phyloP scores from a whole-genome alignment of 2,329 filamentous ascomycete genomes.

The Ascochyta pisi region DNA sequence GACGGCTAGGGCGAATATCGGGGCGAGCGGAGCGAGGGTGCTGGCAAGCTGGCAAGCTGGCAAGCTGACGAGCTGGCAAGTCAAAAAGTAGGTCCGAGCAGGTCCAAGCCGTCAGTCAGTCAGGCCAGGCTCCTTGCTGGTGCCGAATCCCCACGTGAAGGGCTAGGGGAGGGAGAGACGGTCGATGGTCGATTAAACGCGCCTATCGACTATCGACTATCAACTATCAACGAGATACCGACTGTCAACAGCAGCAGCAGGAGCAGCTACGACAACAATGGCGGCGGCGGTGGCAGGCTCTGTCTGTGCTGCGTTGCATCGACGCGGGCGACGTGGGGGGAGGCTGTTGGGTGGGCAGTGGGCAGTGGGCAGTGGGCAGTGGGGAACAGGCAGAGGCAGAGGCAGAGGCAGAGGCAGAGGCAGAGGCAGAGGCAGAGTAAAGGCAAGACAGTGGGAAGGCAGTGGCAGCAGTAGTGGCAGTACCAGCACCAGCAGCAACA shows the following conservation, averaged over 20 bases:
- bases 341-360: conserved; percentile 8
- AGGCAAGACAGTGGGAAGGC: too few relatives aligned
- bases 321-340: conserved; percentile 31
- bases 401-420: neutral
- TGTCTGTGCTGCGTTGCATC: conserved; percentile 30
- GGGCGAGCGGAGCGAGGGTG: conserved; percentile 13
- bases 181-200: too few relatives aligned
- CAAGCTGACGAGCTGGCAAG: neutral
- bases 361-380: neutral
- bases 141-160: conserved; percentile 42
- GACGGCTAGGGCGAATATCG: conserved; percentile 3
- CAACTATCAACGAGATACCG: conserved; percentile 19
- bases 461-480: too few relatives aligned
- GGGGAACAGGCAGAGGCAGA: neutral
- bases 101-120: neutral
- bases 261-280: conserved; percentile 8
- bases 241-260: conserved; percentile 14
- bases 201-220: conserved; percentile 14
- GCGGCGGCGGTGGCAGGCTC: conserved; percentile 21
- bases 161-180: neutral
- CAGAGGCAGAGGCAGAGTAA: neutral
- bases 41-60: neutral
- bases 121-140: conserved; percentile 23
- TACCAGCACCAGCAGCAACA: too few relatives aligned
- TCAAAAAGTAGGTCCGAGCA: neutral